phyloP scores from a whole-genome alignment of 2,329 filamentous ascomycete species.

The Hypoxylon sp. region DNA sequence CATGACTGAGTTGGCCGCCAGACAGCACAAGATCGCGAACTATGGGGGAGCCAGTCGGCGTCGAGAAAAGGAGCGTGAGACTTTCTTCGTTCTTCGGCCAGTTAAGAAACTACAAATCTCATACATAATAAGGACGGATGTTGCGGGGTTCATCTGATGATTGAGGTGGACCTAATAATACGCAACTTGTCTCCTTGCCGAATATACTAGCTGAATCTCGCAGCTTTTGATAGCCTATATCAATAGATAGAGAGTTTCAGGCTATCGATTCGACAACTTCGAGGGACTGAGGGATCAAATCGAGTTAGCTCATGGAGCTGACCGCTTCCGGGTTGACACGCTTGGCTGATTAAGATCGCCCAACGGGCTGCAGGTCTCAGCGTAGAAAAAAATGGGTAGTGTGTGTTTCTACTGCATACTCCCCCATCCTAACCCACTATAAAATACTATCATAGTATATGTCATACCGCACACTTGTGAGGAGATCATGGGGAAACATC shows the following conservation, averaged over 20 bases:
- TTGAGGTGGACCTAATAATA: constrained; percentile 35
- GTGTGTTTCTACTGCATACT: constrained; percentile 41
- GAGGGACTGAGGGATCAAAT: constrained; percentile 12
- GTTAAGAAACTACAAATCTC: constrained; percentile 11
- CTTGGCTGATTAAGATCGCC: constrained; percentile 45
- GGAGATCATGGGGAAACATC: constrained; percentile 35
- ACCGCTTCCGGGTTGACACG: constrained; percentile 39
- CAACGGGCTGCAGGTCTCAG: constrained; percentile 48
- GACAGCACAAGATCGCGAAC: constrained; percentile 24
- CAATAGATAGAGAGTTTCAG: constrained; percentile 5
- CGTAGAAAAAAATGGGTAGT: constrained; percentile 35
- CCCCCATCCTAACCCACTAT: constrained; percentile 29
- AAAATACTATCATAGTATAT: constrained; percentile 15
- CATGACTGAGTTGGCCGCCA: constrained; percentile 37
- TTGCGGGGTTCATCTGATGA: constrained; percentile 25
- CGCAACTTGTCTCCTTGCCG: constrained; percentile 24
- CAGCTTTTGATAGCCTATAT: constrained; percentile 39
- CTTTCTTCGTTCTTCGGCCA: constrained; percentile 29
- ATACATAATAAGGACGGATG: constrained; percentile 21
- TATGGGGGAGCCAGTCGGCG: constrained; percentile 29
- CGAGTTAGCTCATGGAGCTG: constrained; percentile 35
- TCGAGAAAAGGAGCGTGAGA: constrained; percentile 10
- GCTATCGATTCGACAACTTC: constrained; percentile 28
- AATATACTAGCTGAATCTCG: constrained; percentile 16
- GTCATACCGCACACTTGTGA: constrained; percentile 34